phyloP scores from a whole-genome alignment of 805 yeast genomes.

The Wickerhamiella domercqiae region DNA sequence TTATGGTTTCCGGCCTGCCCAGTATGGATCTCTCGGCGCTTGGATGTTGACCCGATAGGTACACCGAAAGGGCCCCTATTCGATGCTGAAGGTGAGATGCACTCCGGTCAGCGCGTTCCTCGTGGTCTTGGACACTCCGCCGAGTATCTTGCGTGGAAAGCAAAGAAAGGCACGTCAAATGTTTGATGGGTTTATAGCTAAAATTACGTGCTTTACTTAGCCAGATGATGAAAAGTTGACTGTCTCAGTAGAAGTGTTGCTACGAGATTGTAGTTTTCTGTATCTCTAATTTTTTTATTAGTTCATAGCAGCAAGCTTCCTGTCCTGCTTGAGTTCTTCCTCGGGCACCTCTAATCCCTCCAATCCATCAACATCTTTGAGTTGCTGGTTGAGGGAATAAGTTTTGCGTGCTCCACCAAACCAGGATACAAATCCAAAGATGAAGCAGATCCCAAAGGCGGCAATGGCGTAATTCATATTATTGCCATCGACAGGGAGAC shows the following conservation, averaged over 20 bases:
- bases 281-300: too few relatives aligned
- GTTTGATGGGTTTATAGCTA: too few relatives aligned
- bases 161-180: not conserved
- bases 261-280: too few relatives aligned
- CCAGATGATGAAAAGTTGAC: too few relatives aligned
- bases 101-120: constrained; percentile 17
- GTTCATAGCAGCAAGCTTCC: too few relatives aligned
- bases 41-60: constrained; percentile 14
- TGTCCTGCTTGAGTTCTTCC: too few relatives aligned
- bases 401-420: constrained; percentile 9
- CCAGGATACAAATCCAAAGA: constrained; percentile 18
- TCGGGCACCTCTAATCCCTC: not conserved
- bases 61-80: constrained; percentile 12
- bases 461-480: constrained; percentile 55
- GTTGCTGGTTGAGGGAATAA: too few relatives aligned
- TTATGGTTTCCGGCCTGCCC: constrained; percentile 21
- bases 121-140: constrained; percentile 55
- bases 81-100: constrained; percentile 18
- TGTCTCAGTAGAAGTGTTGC: too few relatives aligned
- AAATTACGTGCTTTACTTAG: too few relatives aligned
- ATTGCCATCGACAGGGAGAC: constrained; percentile 43
- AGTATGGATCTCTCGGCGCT: constrained; percentile 16
- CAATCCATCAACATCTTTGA: constrained; percentile 1
- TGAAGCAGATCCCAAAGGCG: constrained; percentile 32
- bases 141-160: constrained; percentile 49